Evolutionary conservation across 208 protist genomes (phyloP).

Genomic region (Trypanosoma caninum): DNA sequence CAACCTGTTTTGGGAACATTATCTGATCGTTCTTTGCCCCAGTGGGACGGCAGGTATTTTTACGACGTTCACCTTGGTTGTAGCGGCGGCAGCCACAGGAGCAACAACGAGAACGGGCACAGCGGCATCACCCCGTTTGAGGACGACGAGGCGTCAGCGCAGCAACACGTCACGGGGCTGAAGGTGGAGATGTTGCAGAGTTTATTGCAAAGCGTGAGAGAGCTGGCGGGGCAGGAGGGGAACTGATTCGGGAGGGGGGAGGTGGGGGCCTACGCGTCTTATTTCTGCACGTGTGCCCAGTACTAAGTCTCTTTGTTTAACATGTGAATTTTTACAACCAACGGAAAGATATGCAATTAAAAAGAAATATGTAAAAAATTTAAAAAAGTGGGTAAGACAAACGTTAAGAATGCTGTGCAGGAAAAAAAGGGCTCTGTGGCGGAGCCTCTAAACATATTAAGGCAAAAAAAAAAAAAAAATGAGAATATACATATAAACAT

Average conservation of each 20-base stretch:
- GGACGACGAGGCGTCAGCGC: not conserved
- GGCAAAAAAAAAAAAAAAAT: not conserved
- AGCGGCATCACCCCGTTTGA: slow-evolving; percentile 1
- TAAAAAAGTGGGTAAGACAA: no score
- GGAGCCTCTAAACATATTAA: not conserved
- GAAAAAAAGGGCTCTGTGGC: not conserved
- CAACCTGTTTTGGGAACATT: no score
- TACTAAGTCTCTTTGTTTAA: no score
- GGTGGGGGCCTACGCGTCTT: not conserved
- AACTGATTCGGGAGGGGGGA: not conserved
- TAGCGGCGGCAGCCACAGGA: no score
- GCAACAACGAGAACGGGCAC: no score
- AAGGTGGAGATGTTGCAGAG: slow-evolving; percentile 34
- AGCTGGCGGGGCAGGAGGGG: slow-evolving; percentile 42
- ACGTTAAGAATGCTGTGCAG: no score
- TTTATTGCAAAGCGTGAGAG: slow-evolving; percentile 64
- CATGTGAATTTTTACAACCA: no score
- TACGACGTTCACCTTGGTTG: no score
- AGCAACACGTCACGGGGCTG: slow-evolving; percentile 12
- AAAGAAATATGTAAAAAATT: not conserved
- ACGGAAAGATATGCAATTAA: not conserved
- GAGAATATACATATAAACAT: not conserved
- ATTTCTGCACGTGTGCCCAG: not conserved
- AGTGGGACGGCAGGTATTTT: no score
- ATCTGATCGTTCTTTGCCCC: no score